phyloP scores from a whole-genome alignment of 2,329 filamentous ascomycete species.

The Fusarium cicatricum region DNA sequence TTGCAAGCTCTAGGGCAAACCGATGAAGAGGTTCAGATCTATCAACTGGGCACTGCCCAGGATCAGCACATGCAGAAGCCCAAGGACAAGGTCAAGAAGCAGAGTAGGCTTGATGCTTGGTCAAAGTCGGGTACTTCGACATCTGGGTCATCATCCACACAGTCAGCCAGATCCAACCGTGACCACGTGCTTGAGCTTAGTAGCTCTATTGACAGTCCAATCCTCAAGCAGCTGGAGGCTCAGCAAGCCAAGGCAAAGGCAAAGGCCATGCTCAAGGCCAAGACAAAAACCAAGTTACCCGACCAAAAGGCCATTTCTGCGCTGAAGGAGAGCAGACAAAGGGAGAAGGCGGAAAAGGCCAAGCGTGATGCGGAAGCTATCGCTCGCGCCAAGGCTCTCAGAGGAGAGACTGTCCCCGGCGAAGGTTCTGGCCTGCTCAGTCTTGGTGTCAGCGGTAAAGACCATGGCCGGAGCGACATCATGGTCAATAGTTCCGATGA shows the following conservation, averaged over 20 bases:
- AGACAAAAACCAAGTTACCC: constrained; percentile 44
- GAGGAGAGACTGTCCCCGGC: constrained; percentile 57
- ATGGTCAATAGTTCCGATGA: constrained; percentile 89
- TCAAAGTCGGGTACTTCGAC: constrained; percentile 58
- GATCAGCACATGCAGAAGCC: constrained; percentile 32
- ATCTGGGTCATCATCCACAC: constrained; percentile 27
- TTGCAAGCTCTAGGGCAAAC: constrained; percentile 68
- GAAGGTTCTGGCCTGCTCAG: constrained; percentile 82
- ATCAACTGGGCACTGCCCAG: constrained; percentile 49
- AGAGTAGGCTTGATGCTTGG: constrained; percentile 69
- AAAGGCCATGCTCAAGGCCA: constrained; percentile 43
- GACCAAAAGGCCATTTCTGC: constrained; percentile 51
- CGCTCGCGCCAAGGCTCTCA: constrained; percentile 67
- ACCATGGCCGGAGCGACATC: constrained; percentile 83
- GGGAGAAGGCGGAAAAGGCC: constrained; percentile 77
- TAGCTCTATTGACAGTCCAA: constrained; percentile 56
- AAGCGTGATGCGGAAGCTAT: constrained; percentile 76
- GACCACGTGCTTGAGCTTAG: constrained; percentile 58
- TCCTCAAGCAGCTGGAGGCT: constrained; percentile 57
- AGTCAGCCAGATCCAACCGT: constrained; percentile 51
- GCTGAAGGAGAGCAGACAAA: constrained; percentile 76
- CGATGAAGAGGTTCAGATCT: constrained; percentile 61
- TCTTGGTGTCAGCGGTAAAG: constrained; percentile 78
- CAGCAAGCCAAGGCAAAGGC: constrained; percentile 44
- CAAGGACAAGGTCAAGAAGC: constrained; percentile 58